phyloP scores from a whole-genome alignment of 2,329 filamentous ascomycete genomes.

The Ophiostoma himal-ulmi region DNA sequence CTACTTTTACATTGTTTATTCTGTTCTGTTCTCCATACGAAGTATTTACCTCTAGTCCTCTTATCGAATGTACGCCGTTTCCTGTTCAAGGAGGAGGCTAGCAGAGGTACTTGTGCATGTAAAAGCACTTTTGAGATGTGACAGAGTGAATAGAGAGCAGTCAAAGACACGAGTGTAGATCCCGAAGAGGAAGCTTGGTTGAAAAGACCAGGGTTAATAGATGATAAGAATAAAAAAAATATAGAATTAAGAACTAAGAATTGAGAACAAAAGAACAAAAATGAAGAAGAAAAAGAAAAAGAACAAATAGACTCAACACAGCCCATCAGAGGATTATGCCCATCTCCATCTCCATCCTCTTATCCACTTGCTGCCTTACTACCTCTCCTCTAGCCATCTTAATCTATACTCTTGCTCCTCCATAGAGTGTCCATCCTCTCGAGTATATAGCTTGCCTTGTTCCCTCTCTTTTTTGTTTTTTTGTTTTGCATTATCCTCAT shows the following conservation, averaged over 20 bases:
- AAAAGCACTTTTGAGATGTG: not conserved
- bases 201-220: not conserved
- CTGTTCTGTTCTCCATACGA: not conserved
- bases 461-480: not conserved
- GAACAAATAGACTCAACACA: not conserved
- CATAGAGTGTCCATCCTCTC: not conserved
- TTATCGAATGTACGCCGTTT: not conserved
- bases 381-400: not conserved
- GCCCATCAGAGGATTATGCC: conserved; percentile 2
- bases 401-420: not conserved
- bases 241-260: too few species aligned
- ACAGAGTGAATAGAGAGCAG: not conserved
- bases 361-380: not conserved
- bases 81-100: conserved; percentile 2
- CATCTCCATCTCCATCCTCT: not conserved
- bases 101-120: not conserved
- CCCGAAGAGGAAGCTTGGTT: not conserved
- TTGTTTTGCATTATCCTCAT: not conserved
- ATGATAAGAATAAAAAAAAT: not conserved
- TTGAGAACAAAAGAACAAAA: not conserved
- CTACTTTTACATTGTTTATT: not conserved
- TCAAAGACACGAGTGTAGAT: not conserved
- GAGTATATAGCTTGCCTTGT: not conserved
- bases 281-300: not conserved
- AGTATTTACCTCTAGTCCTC: not conserved